Conservation (phyloP, 2,329 filamentous ascomycete genomes). For the Fusarium acutatum region DNA sequence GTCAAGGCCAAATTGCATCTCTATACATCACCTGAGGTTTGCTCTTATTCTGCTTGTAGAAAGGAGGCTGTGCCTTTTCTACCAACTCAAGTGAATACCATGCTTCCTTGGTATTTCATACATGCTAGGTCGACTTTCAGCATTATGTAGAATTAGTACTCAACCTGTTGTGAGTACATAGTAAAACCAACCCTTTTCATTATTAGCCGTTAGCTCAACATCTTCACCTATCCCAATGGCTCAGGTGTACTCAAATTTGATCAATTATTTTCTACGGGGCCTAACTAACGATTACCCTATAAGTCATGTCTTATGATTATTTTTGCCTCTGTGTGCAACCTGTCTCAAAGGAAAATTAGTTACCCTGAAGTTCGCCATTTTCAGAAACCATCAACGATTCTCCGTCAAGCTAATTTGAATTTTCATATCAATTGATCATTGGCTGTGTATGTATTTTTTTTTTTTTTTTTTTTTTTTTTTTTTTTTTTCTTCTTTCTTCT, state of each 20-base stretch:
- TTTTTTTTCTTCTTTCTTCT: no score
- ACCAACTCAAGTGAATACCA: neutral
- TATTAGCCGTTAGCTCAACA: neutral
- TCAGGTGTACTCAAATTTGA: no score
- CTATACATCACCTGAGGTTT: no score
- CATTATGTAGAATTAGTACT: neutral
- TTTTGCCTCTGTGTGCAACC: neutral
- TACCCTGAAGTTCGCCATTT: conserved; percentile 5
- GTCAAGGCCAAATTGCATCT: neutral
- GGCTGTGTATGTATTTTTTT: no score
- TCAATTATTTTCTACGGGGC: neutral
- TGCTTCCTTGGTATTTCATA: neutral
- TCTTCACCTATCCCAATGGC: neutral
- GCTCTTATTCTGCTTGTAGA: neutral
- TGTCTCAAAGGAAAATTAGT: neutral
- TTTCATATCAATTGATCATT: neutral
- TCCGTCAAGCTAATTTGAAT: neutral
- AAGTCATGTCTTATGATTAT: neutral
- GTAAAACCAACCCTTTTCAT: neutral
- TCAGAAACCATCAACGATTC: neutral
- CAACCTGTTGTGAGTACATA: neutral
- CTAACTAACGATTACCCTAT: neutral
- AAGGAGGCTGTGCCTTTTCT: neutral
- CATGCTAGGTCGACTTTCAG: no score
- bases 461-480: no score